phyloP scores from a whole-genome alignment of 805 yeast genomes.

The Wickerhamiella bombiphila region DNA sequence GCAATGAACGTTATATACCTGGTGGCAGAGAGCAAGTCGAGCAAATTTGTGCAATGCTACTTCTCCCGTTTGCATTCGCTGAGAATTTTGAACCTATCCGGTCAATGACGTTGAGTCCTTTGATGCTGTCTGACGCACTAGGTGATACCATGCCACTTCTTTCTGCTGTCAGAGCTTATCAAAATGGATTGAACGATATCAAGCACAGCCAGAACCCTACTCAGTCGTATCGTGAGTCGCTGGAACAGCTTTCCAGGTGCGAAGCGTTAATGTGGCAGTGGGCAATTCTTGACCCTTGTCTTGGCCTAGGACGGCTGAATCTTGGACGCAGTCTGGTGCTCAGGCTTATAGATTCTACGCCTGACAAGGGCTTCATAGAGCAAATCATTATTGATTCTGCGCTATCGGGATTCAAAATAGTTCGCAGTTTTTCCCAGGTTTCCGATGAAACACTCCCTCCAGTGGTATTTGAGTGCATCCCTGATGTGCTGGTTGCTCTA shows the following conservation, averaged over 20 bases:
- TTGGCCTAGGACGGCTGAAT: neutral
- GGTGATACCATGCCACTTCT: neutral
- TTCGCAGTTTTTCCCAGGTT: neutral
- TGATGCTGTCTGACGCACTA: neutral
- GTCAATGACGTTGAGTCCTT: neutral
- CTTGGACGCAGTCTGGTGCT: neutral
- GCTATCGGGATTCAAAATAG: neutral
- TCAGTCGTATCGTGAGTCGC: too few species aligned
- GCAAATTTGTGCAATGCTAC: neutral
- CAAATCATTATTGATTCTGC: neutral
- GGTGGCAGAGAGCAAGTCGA: neutral
- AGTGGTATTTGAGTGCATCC: neutral
- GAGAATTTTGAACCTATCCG: neutral
- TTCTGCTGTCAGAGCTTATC: neutral
- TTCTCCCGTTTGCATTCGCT: neutral
- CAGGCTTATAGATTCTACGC: neutral
- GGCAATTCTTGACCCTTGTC: neutral
- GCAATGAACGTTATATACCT: neutral
- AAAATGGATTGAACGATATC: neutral
- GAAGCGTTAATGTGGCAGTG: neutral
- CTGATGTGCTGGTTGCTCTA: neutral
- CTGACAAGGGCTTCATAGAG: neutral
- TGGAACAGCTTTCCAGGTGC: neutral
- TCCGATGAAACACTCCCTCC: neutral
- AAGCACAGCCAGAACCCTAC: too few species aligned